phyloP scores from a whole-genome alignment of 2,329 filamentous ascomycete species.

The Coniella lustricola region DNA sequence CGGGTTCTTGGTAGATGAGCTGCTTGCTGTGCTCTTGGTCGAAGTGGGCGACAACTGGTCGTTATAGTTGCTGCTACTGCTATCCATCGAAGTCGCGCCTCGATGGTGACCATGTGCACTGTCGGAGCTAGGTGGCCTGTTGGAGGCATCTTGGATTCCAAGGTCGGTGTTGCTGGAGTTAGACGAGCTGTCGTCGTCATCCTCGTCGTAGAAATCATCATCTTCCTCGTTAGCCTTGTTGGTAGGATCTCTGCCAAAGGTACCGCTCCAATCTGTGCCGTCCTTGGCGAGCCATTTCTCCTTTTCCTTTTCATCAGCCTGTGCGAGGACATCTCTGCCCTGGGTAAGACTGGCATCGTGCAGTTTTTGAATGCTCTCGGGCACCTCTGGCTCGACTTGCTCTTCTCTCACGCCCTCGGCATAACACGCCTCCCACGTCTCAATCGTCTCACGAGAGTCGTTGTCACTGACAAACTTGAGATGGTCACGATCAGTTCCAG shows the following conservation, averaged over 20 bases:
- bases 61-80: constrained; percentile 20
- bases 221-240: constrained; percentile 29
- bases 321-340: constrained; percentile 72
- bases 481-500: constrained; percentile 83
- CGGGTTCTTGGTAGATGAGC: constrained; percentile 41
- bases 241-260: constrained; percentile 72
- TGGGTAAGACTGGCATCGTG: constrained; percentile 77
- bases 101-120: constrained; percentile 8
- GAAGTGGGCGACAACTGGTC: constrained; percentile 6
- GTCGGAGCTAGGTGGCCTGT: constrained; percentile 17
- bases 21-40: constrained; percentile 22
- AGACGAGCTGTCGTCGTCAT: constrained; percentile 27
- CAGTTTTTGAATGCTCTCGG: constrained; percentile 62
- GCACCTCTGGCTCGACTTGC: constrained; percentile 66
- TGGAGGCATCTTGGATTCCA: constrained; percentile 51
- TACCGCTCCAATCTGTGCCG: constrained; percentile 79
- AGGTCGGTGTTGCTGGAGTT: constrained; percentile 42
- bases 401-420: constrained; percentile 75
- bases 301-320: constrained; percentile 65
- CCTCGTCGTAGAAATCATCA: constrained; percentile 32
- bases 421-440: constrained; percentile 88
- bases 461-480: constrained; percentile 78
- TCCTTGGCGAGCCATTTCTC: constrained; percentile 70
- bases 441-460: constrained; percentile 83
- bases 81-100: constrained; percentile 17